Percentiles rank a stretch among this genome's conserved stretches.
Conservation (phyloP, 176 grass and related monocot genomes). For the Aechmea fasciata region DNA sequence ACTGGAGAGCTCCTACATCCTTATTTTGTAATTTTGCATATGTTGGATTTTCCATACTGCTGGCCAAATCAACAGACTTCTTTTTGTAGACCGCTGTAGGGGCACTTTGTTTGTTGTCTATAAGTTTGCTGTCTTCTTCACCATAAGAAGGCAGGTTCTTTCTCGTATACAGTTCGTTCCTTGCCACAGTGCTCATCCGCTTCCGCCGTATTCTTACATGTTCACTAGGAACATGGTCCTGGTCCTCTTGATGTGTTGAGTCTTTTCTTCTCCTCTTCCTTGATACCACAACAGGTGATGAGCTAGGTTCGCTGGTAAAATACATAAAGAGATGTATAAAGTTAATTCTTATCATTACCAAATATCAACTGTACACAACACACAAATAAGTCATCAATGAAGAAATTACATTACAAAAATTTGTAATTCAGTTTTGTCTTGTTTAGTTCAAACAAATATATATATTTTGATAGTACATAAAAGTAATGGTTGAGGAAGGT, state of each 20-base stretch:
- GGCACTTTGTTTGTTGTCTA: conserved; percentile 37
- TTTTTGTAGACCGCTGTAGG: conserved; percentile 35
- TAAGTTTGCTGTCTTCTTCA: conserved; percentile 35
- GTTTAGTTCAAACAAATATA: neutral
- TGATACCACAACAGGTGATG: conserved; percentile 34
- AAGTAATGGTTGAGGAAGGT: neutral
- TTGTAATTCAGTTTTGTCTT: neutral
- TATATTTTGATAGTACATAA: neutral
- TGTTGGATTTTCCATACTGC: conserved; percentile 26
- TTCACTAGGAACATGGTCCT: conserved; percentile 35
- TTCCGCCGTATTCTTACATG: conserved; percentile 25
- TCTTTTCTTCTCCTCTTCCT: conserved; percentile 98
- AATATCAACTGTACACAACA: neutral
- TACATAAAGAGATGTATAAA: neutral
- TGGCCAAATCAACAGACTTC: conserved; percentile 38
- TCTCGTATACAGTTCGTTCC: conserved; percentile 17
- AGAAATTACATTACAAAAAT: neutral
- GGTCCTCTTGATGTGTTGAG: conserved; percentile 31
- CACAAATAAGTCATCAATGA: neutral
- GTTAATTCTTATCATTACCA: neutral
- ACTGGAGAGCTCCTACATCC: conserved; percentile 24
- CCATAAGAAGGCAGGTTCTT: conserved; percentile 36
- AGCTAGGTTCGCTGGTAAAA: conserved; percentile 53
- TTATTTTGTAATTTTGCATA: conserved; percentile 41
- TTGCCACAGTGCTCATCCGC: conserved; percentile 43